Evolutionary conservation across 306 rosid species (phyloP), one percentile per base, ranked within the genome.

Genomic region (Inga laurina): DNA sequence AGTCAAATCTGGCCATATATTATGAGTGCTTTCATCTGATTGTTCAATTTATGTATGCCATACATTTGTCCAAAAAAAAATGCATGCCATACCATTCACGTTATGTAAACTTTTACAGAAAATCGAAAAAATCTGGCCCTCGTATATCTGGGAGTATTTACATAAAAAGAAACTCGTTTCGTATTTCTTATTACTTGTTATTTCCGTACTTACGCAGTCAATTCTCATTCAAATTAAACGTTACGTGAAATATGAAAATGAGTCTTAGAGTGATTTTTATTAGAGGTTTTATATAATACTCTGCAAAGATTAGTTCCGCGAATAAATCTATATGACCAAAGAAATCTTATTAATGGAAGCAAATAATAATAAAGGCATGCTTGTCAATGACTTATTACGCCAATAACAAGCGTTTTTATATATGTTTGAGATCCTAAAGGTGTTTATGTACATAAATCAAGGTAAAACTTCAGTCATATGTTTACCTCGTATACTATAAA

Each of bases 1-100:
- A 43, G 64, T 78, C 43, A 39, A 39, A 73, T 24, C 85, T 62
- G 51, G 88, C 75, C 19, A 15, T 7, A 54, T 54, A 48, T 51
- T 51, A 51, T 6, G 41, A 13, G 12, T 27, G 62, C 62, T 24
- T n/a, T 7, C 10, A 2, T 30, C 21, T 62, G 69, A 32, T 11
- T 1, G 39, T 66, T 78, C 73, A n/a, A 30, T 30, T 72, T 49
- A 30, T 49, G 48, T 10, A 3, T 39, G 16, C 45, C 48, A 66
- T 15, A 10, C 30, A 27, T 27, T 27, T 27, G 30, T 27, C 30
- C 30, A 27, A 27, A 27, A 27, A 27, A 27, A 27, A 27, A 27
- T 27, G 30, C 1, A 27, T 27, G 30, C 30, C 30, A 27, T 27
- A 27, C 30, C 30, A 51, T 16, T 52, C 57, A 18, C 10, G 24